Percentiles rank a stretch among this genome's conserved stretches.
Conservation (phyloP, 1,139 yeast species). For the Zygoascus meyerae region DNA sequence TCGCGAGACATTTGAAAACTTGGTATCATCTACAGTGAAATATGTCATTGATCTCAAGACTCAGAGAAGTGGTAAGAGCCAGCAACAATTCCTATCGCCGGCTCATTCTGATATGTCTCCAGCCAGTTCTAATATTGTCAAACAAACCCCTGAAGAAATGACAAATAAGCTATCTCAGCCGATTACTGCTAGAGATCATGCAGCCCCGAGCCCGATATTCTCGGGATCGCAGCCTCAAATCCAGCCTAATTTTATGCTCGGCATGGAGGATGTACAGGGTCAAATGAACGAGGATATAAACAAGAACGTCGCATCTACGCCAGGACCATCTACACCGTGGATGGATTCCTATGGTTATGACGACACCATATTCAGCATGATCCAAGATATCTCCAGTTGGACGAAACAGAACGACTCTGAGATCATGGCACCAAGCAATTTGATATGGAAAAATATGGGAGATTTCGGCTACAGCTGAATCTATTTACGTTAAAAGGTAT, state of each 20-base stretch:
- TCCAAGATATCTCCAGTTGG: constrained; percentile 57
- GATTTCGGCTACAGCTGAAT: constrained; percentile 12
- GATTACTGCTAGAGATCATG: not conserved
- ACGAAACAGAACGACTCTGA: constrained; percentile 29
- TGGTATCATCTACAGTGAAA: constrained; percentile 48
- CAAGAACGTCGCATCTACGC: constrained; percentile 1
- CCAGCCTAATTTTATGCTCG: not conserved
- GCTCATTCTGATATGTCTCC: constrained; percentile 7
- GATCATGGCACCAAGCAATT: constrained; percentile 1
- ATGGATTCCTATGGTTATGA: constrained; percentile 43
- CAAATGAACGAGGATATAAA: constrained; percentile 1
- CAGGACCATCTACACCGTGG: not conserved
- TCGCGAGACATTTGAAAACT: constrained; percentile 56
- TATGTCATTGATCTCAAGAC: constrained; percentile 29
- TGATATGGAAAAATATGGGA: constrained; percentile 10
- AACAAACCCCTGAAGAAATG: not conserved
- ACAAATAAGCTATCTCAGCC: not conserved
- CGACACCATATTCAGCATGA: constrained; percentile 46
- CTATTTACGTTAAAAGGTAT: too few species aligned
- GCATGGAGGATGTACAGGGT: not conserved
- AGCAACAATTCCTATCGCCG: constrained; percentile 6
- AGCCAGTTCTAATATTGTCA: not conserved
- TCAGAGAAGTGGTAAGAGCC: constrained; percentile 2
- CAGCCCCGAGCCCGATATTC: not conserved
- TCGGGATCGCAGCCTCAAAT: not conserved